Evolutionary conservation across 345 rosid species (phyloP), one percentile per base, ranked within the genome.

Genomic region (Dovyalis caffra): DNA sequence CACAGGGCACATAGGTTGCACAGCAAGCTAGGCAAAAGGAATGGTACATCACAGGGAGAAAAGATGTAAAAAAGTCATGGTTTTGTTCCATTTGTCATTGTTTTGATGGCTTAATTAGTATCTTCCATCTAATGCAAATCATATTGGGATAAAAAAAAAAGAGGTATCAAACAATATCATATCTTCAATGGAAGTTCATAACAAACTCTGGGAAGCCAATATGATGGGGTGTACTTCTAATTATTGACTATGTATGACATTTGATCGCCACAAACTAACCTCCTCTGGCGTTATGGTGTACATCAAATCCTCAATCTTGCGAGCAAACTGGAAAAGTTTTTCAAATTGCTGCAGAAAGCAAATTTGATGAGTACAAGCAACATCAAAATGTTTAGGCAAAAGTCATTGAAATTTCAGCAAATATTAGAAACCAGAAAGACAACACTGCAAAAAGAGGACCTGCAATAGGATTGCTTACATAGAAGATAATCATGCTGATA

Each of bases 281-380:
- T 95, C 99, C 83, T 95, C 99, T 49, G 97, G 95, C 38, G 95
- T 78, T 68, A 95, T 90, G 23, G 99, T 93, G 84, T 87, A 93
- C 98, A 93, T 93, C 74, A 91, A 79, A 84, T 95, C 97, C 79
- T 95, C 97, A 31, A 95, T 89, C 87, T 84, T 93, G 84, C 88
- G 87, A 64, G 95, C 92, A 87, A 89, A 95, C 87, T 87, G 93
- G 83, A 95, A 95, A 78, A 93, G 94, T 62, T 95, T 87, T 79
- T 95, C 99, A 53, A 95, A 95, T 91, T 93, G 99, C 98, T 93
- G 91, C 76, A 80, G 66, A 53, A 21, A 33, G 23, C 64, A 84
- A 77, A 74, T 65, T 67, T 51, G 62, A 67, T 61, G 69, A 78
- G 69, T 31, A 62, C 37, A 64, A 18, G 75, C 56, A 58, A 58